phyloP scores from a whole-genome alignment of 2,329 filamentous ascomycete genomes.

The Myriosclerotinia duriaeana region DNA sequence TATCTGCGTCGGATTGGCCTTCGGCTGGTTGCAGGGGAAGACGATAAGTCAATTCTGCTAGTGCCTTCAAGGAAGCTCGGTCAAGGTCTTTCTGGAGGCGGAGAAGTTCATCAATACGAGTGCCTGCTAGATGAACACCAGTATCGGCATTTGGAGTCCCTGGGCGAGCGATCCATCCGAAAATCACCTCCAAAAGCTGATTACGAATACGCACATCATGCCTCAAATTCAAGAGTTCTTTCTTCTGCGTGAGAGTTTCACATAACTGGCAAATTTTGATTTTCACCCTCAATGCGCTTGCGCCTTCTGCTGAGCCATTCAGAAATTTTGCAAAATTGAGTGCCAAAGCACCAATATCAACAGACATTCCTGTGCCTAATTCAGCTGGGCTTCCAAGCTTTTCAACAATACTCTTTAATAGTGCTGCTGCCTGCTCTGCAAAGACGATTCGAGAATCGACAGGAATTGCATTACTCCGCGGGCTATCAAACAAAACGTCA shows the following conservation, averaged over 20 bases:
- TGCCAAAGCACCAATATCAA: conserved; percentile 63
- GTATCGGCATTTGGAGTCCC: conserved; percentile 50
- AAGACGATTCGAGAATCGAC: conserved; percentile 64
- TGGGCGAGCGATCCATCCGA: conserved; percentile 66
- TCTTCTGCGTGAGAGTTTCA: conserved; percentile 63
- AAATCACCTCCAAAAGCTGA: conserved; percentile 66
- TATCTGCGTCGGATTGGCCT: conserved; percentile 63
- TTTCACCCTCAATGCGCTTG: conserved; percentile 60
- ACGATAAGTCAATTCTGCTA: conserved; percentile 66
- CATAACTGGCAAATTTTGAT: conserved; percentile 68
- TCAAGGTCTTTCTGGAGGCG: conserved; percentile 65
- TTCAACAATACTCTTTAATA: conserved; percentile 63
- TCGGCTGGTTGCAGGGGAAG: conserved; percentile 66
- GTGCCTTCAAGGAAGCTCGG: conserved; percentile 61
- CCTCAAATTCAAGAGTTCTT: conserved; percentile 66
- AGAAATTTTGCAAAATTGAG: conserved; percentile 68
- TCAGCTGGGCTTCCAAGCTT: conserved; percentile 63
- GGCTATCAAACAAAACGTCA: conserved; percentile 60
- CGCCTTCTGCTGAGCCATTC: conserved; percentile 56
- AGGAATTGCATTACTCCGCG: conserved; percentile 50
- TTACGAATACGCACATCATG: conserved; percentile 69
- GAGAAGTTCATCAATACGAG: conserved; percentile 56
- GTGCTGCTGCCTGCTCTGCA: conserved; percentile 64
- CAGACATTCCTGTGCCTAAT: conserved; percentile 59
- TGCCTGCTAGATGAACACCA: conserved; percentile 41